Base-by-base conservation (phyloP, 2,329 filamentous ascomycete genomes). In the Pleurostoma richardsiae region DNA sequence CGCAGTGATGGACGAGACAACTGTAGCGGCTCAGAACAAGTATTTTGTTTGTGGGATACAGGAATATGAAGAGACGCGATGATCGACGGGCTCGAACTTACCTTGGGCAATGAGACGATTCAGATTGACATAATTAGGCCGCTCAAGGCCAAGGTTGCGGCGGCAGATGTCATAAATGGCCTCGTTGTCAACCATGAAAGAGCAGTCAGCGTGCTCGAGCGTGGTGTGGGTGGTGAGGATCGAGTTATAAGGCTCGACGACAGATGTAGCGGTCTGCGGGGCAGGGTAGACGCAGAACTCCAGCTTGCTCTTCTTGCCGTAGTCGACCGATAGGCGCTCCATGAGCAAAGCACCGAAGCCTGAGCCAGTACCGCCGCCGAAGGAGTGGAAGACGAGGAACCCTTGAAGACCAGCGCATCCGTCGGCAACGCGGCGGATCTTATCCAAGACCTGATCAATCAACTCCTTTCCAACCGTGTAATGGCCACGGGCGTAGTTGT, bases 111-210 rank as follows among this genome's bases (percentile, higher is more conserved):
- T 96, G 68, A 99, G 80, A 61, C 94, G 90, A 84, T 99, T 99
- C 59, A 99, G 80, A 81, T 99, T 96, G 82, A 96, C 91, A 72
- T 91, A 96, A 82, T 92, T 92, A 64, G 94, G 94, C 59, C 94
- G 89, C 82, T 96, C 91, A 58, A 99, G 91, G 58, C 90, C 91
- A 56, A 99, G 83, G 80, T 96, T 97, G 69, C 90, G 88, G 66
- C 91, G 88, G 86, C 94, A 99, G 70, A 99, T 97, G 70, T 97
- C 94, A 76, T 97, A 97, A 71, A 99, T 96, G 63, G 94, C 94
- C 80, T 99, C 94, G 75, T 99, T 99, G 79, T 99, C 94, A 59
- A 99, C 94, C 90, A 97, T 96, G 83, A 99, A 99, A 63, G 88
- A 95, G 82, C 94, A 97, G 82, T 99, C 94, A 54, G 91, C 96